Conservation (phyloP, 2,329 filamentous ascomycete species). For the Hortaea werneckii region DNA sequence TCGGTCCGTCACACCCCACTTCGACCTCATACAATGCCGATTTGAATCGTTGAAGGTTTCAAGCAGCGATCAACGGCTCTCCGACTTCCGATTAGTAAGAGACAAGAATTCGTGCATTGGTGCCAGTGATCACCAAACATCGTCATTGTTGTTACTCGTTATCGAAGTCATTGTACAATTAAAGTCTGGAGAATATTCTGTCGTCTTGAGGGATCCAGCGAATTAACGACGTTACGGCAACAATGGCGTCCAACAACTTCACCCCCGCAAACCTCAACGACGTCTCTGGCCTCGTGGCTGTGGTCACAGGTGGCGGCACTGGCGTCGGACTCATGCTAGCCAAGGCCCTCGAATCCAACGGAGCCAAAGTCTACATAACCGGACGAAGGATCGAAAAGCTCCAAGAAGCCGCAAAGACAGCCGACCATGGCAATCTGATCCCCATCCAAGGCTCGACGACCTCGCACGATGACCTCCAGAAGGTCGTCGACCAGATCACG, state of each 20-base stretch:
- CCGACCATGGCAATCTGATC: constrained; percentile 28
- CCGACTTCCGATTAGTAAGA: too few relatives aligned
- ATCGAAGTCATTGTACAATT: too few relatives aligned
- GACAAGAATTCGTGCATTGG: too few relatives aligned
- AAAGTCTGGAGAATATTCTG: too few relatives aligned
- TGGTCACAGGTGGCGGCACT: constrained; percentile 21
- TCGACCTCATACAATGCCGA: too few relatives aligned
- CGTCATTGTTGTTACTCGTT: too few relatives aligned
- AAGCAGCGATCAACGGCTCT: too few relatives aligned
- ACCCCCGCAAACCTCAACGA: constrained; percentile 14
- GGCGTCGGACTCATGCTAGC: constrained; percentile 28
- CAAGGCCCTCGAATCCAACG: constrained; percentile 31
- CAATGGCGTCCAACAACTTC: constrained; percentile 14
- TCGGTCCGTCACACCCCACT: too few relatives aligned
- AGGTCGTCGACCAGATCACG: constrained; percentile 33
- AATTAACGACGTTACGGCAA: too few relatives aligned
- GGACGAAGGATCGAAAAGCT: constrained; percentile 34
- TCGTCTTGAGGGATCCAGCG: too few relatives aligned
- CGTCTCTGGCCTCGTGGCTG: constrained; percentile 21
- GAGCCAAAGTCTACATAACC: constrained; percentile 36
- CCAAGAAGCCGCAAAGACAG: constrained; percentile 28
- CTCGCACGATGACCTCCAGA: constrained; percentile 30
- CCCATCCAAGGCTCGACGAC: constrained; percentile 36
- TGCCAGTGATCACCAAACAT: too few relatives aligned
- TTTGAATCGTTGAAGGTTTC: too few relatives aligned